Base-by-base conservation (phyloP, 345 rosid genomes). In the Gossypium rotundifolium region DNA sequence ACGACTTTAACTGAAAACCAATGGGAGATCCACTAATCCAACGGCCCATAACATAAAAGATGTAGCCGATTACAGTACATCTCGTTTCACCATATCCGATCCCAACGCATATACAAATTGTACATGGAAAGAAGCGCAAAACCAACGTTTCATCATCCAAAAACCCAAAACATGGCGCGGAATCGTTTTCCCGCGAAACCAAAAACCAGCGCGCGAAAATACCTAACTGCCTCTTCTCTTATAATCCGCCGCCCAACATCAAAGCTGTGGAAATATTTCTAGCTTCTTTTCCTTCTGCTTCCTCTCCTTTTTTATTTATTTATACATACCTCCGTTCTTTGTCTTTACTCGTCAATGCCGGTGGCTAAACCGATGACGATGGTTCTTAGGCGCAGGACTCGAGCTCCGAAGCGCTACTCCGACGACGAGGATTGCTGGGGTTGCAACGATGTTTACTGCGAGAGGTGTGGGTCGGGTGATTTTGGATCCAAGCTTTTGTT, bases 381-480 rank as follows among this genome's bases (percentile, higher is more conserved):
- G 79, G n/a, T 58, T 2, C 77, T 33, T 60, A 76, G 88, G 74
- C 85, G 82, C 48, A 80, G 93, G 83, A 87, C 90, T 22, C 82
- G 78, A 9, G 90, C 93, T 54, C 82, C 85, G 18, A 83, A 61
- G 46, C 90, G 87, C 46, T 27, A 60, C 57, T 64, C 80, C 23
- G 71, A 48, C 45, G 69, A 53, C 44, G 62, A 68, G 7, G 74
- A 61, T 33, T 69, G 72, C 53, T 70, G 76, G 13, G 89, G 81
- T 62, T 76, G 48, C 85, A 83, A 80, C 9, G 77, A 81, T 16
- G 76, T 84, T 42, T 73, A 74, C 54, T 94, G 98, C 79, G 83
- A 87, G 82, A 84, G 83, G 77, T 92, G 97, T 33, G 86, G 90
- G 74, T 85, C 90, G 7, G 98, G 97, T 53, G 88, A 86, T 65